Evolutionary conservation across 2,329 filamentous ascomycete species (phyloP), one percentile per base, ranked within the genome.

Genomic region (Colletotrichum endophyticum): DNA sequence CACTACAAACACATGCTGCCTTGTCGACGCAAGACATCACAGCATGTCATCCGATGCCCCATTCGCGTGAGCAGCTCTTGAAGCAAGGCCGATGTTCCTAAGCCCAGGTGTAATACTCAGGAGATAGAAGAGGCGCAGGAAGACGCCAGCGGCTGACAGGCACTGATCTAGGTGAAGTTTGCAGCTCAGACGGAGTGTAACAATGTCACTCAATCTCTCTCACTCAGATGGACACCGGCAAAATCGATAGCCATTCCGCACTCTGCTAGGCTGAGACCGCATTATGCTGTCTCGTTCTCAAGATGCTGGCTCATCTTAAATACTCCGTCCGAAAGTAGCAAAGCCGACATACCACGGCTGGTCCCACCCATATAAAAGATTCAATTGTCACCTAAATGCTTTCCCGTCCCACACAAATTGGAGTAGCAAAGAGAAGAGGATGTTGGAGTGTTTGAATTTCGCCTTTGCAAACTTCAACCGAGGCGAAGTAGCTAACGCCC

Each of bases 191-290:
- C 3, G 3, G 4, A 53, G 44, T 53, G n/a, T 5, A 22, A 53
- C 2, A 53, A 53, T 53, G 6, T 7, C 11, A 53, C 4, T 53
- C 11, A 13, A 11, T 8, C 6, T 53, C 11, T 4, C n/a, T 53
- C 11, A 53, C n/a, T 7, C 44, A 53, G n/a, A 53, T 53, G 6
- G 6, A 53, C n/a, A 19, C 44, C 39, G 9, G 39, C 19, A n/a
- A 49, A 49, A 49, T 49, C 39, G 39, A 44, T 44, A 44, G 6
- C 39, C 19, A 44, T 6, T 44, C 19, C 19, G 19, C 19, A 44
- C 5, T n/a, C 5, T n/a, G 3, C 6, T 13, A 0, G 11, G 6
- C 1, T 2, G 9, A 2, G 11, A 6, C 2, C 2, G 3, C 44
- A 49, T 53, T 53, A 6, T 53, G n/a, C 6, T 53, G n/a, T 53